A percentile compares a stretch with the other conserved stretches of the same genome.
These are phyloP conservation scores for Tricholoma flavovirens DNA, from an alignment of 768 basidiomycete species.

Conservation along the genomic window DNA sequence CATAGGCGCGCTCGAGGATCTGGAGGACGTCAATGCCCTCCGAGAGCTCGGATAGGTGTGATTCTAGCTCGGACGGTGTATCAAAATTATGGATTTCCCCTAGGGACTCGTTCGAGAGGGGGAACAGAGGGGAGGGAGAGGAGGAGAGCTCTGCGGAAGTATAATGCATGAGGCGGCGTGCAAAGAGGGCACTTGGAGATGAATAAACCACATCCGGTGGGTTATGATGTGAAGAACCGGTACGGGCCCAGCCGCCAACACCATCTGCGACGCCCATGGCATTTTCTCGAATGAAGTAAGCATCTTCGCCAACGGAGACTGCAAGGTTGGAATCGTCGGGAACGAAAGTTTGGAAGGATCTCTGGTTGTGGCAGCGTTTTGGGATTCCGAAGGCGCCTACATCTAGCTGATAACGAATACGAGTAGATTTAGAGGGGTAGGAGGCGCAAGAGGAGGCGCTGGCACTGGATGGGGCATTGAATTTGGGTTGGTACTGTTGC, in stretches of 20 bases:
- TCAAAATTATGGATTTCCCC: not conserved
- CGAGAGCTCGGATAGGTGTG: slow-evolving; percentile 52
- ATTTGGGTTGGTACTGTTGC: not conserved
- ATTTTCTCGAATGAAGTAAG: slow-evolving; percentile 77
- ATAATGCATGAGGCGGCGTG: slow-evolving; percentile 80
- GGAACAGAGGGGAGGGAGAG: slow-evolving; percentile 15
- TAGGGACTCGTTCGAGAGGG: not conserved
- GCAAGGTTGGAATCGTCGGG: slow-evolving; percentile 39
- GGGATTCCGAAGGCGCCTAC: slow-evolving; percentile 85
- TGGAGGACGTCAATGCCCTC: slow-evolving; percentile 67
- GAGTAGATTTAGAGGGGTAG: not conserved
- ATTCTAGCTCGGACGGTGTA: slow-evolving; percentile 23
- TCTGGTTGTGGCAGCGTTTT: slow-evolving; percentile 37
- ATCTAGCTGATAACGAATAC: slow-evolving; percentile 44
- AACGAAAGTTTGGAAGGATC: slow-evolving; percentile 22
- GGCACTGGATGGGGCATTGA: not conserved
- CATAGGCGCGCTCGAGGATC: slow-evolving; percentile 67
- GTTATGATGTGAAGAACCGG: slow-evolving; percentile 7
- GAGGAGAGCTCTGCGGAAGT: slow-evolving; percentile 51
- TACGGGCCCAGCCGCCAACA: slow-evolving; percentile 80
- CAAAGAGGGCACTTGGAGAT: slow-evolving; percentile 52
- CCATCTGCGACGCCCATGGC: slow-evolving; percentile 95
- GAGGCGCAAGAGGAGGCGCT: not conserved
- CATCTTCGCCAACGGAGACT: slow-evolving; percentile 88
- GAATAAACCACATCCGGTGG: slow-evolving; percentile 18